phyloP scores from a whole-genome alignment of 176 grass and related monocot species.

The Carex littledalei region DNA sequence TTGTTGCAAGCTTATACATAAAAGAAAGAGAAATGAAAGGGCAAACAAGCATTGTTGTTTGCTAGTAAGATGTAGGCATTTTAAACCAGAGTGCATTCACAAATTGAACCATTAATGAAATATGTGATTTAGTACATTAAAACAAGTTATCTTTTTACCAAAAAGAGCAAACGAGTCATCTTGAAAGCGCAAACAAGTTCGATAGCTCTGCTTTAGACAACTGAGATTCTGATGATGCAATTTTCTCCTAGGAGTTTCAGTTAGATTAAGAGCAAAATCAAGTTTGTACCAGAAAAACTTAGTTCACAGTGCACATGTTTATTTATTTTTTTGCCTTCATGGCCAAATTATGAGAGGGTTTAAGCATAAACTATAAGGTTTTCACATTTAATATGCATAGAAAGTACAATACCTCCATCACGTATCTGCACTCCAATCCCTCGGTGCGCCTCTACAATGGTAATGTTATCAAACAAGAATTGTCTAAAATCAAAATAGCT shows the following conservation, averaged over 20 bases:
- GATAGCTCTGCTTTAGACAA: neutral
- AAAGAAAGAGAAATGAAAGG: neutral
- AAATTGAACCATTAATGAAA: neutral
- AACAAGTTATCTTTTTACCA: neutral
- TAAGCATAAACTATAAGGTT: neutral
- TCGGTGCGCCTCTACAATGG: constrained; percentile 72
- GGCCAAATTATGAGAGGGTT: neutral
- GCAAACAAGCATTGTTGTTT: neutral
- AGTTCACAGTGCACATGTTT: neutral
- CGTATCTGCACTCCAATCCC: constrained; percentile 87
- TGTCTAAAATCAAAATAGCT: constrained; percentile 52
- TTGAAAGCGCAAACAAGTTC: neutral
- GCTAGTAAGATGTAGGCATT: neutral
- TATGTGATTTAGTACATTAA: neutral
- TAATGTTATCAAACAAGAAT: constrained; percentile 60
- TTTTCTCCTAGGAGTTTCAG: neutral
- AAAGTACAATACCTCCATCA: constrained; percentile 62
- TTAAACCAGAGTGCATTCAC: neutral
- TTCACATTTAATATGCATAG: neutral
- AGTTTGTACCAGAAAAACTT: neutral
- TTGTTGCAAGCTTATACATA: neutral
- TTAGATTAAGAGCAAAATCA: neutral
- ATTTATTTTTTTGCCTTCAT: neutral
- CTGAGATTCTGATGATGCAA: neutral
- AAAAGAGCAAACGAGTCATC: neutral